These are phyloP conservation scores for Neurospora sp. DNA, from an alignment of 495 filamentous ascomycete genomes.

Conservation along the genomic window DNA sequence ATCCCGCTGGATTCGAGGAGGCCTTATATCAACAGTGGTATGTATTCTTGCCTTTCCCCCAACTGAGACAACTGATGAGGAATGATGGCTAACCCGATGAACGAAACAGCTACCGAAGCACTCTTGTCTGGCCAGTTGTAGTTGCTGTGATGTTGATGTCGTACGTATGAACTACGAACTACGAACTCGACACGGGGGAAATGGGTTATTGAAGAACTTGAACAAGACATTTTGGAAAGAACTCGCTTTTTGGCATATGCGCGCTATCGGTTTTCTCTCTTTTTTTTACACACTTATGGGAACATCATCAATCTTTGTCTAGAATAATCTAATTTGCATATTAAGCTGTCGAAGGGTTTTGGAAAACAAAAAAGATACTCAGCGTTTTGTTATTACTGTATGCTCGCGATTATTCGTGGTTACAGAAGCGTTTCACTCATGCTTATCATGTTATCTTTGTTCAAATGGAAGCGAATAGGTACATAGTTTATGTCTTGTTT, in stretches of 20 bases:
- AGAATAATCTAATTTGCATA: not conserved
- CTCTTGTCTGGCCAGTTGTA: slow-evolving; percentile 38
- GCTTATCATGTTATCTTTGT: too few species aligned
- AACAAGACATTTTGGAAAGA: not conserved
- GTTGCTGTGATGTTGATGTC: not conserved
- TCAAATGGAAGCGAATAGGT: too few species aligned
- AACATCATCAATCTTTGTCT: not conserved
- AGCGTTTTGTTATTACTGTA: too few species aligned
- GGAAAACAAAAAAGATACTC: not conserved
- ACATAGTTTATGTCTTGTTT: too few species aligned
- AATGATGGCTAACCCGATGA: slow-evolving; percentile 1
- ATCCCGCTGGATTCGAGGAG: slow-evolving; percentile 69
- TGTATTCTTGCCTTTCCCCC: slow-evolving; percentile 19
- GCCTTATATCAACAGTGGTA: slow-evolving; percentile 90
- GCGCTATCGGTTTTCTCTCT: not conserved
- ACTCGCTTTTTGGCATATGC: not conserved
- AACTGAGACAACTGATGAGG: not conserved
- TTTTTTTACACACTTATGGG: not conserved
- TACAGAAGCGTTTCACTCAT: too few species aligned
- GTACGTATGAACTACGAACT: not conserved
- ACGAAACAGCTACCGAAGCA: slow-evolving; percentile 35
- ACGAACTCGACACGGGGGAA: not conserved
- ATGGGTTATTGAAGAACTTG: not conserved
- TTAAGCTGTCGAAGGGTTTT: not conserved
- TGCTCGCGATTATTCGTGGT: too few species aligned